Percentiles rank a stretch among this genome's conserved stretches.
Evolutionary conservation across 2,329 filamentous ascomycete genomes (phyloP).

Genomic region (Penicillium sp.): DNA sequence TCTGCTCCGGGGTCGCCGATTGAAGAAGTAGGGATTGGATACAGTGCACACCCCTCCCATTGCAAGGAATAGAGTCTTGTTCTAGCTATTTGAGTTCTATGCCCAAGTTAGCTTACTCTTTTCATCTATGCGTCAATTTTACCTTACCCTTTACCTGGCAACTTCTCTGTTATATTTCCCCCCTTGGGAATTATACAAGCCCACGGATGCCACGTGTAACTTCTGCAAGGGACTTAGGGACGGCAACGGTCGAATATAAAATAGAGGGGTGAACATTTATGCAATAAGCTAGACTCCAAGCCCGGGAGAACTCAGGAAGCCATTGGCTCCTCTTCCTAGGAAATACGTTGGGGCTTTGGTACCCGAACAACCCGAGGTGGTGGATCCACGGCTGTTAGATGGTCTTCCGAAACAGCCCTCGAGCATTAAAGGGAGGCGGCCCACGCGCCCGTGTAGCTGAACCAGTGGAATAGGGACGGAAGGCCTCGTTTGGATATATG

Average conservation of each 20-base stretch:
- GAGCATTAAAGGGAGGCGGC: neutral
- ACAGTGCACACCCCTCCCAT: neutral
- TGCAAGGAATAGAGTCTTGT: neutral
- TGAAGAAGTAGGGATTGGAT: slow-evolving; percentile 12
- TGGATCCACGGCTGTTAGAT: slow-evolving; percentile 10
- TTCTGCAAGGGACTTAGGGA: neutral
- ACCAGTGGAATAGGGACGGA: neutral
- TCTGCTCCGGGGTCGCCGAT: slow-evolving; percentile 5
- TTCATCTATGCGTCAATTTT: neutral
- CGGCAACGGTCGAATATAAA: neutral
- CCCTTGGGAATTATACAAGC: neutral
- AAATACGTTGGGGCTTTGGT: slow-evolving; percentile 4
- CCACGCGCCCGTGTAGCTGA: neutral
- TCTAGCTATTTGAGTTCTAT: neutral
- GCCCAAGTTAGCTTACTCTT: neutral
- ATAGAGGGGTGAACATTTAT: neutral
- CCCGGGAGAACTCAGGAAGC: neutral
- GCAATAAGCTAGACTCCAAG: neutral
- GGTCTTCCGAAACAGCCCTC: neutral
- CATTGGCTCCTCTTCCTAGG: neutral
- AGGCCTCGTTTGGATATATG: neutral
- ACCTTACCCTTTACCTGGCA: neutral
- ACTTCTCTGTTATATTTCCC: neutral
- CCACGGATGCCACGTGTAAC: neutral
- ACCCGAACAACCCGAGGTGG: slow-evolving; percentile 4